Conservation (phyloP, 306 rosid genomes). For the Begonia peltatifolia region DNA sequence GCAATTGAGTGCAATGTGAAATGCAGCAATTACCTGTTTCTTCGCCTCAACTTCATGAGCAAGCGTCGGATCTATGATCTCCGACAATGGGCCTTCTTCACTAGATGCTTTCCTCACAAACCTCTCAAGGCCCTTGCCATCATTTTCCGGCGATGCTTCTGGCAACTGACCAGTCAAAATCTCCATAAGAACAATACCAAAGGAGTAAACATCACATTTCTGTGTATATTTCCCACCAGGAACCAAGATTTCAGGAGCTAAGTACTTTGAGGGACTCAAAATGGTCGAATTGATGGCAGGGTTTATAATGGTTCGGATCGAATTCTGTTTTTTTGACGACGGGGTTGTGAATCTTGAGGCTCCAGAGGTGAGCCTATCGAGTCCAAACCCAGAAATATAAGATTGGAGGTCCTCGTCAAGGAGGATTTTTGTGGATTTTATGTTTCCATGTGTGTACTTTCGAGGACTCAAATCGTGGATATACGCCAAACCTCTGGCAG, state of each 20-base stretch:
- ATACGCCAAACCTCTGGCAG: constrained; percentile 58
- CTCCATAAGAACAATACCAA: constrained; percentile 52
- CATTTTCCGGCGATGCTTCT: constrained; percentile 33
- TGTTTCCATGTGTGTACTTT: constrained; percentile 58
- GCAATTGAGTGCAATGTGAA: constrained; percentile 63
- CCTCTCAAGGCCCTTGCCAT: constrained; percentile 39
- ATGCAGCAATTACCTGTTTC: constrained; percentile 47
- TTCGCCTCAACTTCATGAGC: constrained; percentile 46
- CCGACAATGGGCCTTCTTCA: constrained; percentile 45
- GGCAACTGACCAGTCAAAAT: constrained; percentile 44
- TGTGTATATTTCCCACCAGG: constrained; percentile 50
- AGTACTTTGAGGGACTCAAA: constrained; percentile 24
- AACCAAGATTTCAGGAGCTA: constrained; percentile 50
- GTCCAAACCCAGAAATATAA: constrained; percentile 58
- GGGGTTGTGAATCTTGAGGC: constrained; percentile 21
- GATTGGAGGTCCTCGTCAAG: constrained; percentile 57
- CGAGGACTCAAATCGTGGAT: constrained; percentile 60
- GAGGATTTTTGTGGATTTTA: constrained; percentile 63
- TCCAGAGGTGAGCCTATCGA: constrained; percentile 30
- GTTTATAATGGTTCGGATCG: constrained; percentile 19
- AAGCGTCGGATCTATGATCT: constrained; percentile 57
- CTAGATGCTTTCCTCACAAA: constrained; percentile 43
- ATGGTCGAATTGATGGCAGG: constrained; percentile 24
- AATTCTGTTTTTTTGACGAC: constrained; percentile 23
- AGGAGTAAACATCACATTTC: constrained; percentile 64